Percentiles rank a stretch among this genome's conserved stretches.
Conservation (phyloP, 805 yeast species). For the Cyberlindnera galapagoensis region DNA sequence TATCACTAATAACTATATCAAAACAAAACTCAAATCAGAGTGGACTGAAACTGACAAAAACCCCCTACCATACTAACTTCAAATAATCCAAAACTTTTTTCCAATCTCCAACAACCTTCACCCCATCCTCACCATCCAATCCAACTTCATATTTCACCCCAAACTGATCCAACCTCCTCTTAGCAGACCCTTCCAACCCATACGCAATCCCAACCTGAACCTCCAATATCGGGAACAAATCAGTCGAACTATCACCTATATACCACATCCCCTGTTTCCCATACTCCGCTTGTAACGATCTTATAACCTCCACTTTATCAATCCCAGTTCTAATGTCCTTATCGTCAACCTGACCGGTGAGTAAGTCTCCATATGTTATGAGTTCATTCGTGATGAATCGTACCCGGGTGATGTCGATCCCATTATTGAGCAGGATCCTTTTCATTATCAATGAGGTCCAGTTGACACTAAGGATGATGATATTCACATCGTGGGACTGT, state of each 20-base stretch:
- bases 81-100: no score
- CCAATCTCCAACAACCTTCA: no score
- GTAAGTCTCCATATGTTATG: conserved; percentile 25
- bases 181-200: conserved; percentile 30
- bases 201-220: conserved; percentile 44
- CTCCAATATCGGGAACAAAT: conserved; percentile 41
- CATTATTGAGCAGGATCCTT: conserved; percentile 22
- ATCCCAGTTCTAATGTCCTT: conserved; percentile 42
- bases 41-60: no score
- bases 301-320: conserved; percentile 37
- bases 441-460: conserved; percentile 51
- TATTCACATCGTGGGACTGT: conserved; percentile 24
- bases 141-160: conserved; percentile 18
- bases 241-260: conserved; percentile 61
- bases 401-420: conserved; percentile 20
- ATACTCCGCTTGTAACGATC: conserved; percentile 13
- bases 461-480: conserved; percentile 49
- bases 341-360: conserved; percentile 24
- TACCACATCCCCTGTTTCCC: conserved; percentile 30
- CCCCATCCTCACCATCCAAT: no score
- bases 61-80: no score
- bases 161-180: conserved; percentile 19
- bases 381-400: conserved; percentile 46
- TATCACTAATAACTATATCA: no score
- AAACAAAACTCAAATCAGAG: no score